A percentile compares a stretch with the other conserved stretches of the same genome.
phyloP scores from a whole-genome alignment of 805 yeast genomes.

The Ogataea methanolica region DNA sequence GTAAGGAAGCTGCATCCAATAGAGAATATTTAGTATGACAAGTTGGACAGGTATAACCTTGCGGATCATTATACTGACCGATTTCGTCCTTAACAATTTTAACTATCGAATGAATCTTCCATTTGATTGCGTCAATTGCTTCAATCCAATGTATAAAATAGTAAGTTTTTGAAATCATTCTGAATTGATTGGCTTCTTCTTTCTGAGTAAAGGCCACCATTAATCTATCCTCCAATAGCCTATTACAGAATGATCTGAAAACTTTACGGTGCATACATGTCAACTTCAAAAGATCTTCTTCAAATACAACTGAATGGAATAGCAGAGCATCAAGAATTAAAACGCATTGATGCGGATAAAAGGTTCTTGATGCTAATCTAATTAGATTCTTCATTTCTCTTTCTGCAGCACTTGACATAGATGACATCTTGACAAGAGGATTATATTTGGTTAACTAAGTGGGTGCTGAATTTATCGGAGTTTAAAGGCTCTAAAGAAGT shows the following conservation, averaged over 20 bases:
- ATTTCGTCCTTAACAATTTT: slow-evolving; percentile 75
- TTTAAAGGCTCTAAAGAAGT: too few species aligned
- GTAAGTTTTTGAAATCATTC: slow-evolving; percentile 77
- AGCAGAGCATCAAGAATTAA: slow-evolving; percentile 82
- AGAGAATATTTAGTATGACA: slow-evolving; percentile 81
- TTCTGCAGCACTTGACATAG: slow-evolving; percentile 13
- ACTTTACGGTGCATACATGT: slow-evolving; percentile 85
- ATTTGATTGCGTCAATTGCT: slow-evolving; percentile 91
- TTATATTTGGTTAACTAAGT: too few species aligned
- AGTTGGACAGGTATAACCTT: slow-evolving; percentile 87
- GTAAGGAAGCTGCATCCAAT: slow-evolving; percentile 78
- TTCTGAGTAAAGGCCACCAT: slow-evolving; percentile 67
- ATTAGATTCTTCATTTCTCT: slow-evolving; percentile 39
- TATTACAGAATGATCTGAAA: slow-evolving; percentile 74
- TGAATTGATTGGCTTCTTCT: slow-evolving; percentile 58
- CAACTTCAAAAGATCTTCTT: slow-evolving; percentile 81
- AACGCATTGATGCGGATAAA: slow-evolving; percentile 80
- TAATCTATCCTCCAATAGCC: slow-evolving; percentile 78
- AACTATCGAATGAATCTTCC: slow-evolving; percentile 91
- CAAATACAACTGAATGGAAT: slow-evolving; percentile 84
- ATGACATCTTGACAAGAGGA: slow-evolving; percentile 5
- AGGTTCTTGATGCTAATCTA: slow-evolving; percentile 79
- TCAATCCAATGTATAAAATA: slow-evolving; percentile 79
- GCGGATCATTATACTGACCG: slow-evolving; percentile 82
- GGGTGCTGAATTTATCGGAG: too few species aligned